Base-by-base conservation (phyloP, 371 early-diverging fungal genomes). In the Mortierella sp. region DNA sequence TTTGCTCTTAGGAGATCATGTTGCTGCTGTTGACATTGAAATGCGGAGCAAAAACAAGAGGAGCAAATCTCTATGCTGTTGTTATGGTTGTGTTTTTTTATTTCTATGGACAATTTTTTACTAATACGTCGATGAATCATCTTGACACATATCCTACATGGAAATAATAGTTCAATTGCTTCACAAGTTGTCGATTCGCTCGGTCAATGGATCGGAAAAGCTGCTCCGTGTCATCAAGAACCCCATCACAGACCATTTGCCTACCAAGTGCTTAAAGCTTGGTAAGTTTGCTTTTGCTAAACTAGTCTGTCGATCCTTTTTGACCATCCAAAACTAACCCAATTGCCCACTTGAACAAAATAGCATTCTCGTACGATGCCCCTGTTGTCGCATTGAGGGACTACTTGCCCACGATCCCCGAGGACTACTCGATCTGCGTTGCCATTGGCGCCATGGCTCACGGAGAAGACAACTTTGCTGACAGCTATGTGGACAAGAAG, bases 381-480 rank as follows among this genome's bases (percentile, higher is more conserved):
- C 95, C 96, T 1, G 94, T 97, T 1, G 96, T 98, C n/a, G 92
- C 92, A 31, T 87, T 97, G 72, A 92, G 90, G 72, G 92, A 95
- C 69, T 98, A 96, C 88, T 82, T 98, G 81, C 92, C 94, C 19
- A 93, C 95, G 8, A 91, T 98, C 40, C 96, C 96, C 3, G 88
- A 89, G 53, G 95, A 96, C 73, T 91, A 96, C 80, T 94, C 93
- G 69, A 92, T 98, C 53, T 96, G 96, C 13, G 96, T 98, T 53
- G 96, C 97, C 50, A 93, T 99, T 46, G 99, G 99, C 74, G 98
- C 99, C 16, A 95, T 98, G 95, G 98, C 99, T n/a, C 98, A 97
- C 83, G 99, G 99, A 71, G 91, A 91, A 46, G 98, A 98, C 87
- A 93, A 96, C 83, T 98, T 97, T 93, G 98, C 96, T 1, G 98